Evolutionary conservation across 495 filamentous ascomycete species (phyloP).

Genomic region (Neurospora sp.): DNA sequence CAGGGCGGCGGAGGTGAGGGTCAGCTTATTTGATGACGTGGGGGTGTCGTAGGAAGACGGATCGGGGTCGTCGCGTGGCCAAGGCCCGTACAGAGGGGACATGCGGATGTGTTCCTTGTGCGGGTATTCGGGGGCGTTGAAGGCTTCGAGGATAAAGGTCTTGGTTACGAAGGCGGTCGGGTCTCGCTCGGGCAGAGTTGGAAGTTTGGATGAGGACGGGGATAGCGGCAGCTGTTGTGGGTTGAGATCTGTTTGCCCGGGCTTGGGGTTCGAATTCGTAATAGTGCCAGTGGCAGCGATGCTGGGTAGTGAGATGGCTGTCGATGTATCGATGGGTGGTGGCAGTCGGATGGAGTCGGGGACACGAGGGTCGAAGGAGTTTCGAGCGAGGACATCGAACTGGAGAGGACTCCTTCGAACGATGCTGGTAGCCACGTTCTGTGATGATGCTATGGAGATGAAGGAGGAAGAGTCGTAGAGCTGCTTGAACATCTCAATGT

Average conservation of each 20-base stretch:
- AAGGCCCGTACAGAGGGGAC: slow-evolving; percentile 34
- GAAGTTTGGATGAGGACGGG: not conserved
- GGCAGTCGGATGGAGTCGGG: not conserved
- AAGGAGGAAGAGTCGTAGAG: slow-evolving; percentile 42
- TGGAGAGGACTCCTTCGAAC: slow-evolving; percentile 18
- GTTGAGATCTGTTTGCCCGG: not conserved
- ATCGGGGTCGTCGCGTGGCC: slow-evolving; percentile 17
- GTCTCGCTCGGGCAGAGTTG: not conserved
- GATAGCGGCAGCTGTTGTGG: not conserved
- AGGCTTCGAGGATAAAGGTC: slow-evolving; percentile 29
- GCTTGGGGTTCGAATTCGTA: not conserved
- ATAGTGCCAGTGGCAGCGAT: not conserved
- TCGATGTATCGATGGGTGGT: not conserved
- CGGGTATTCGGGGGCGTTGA: slow-evolving; percentile 22
- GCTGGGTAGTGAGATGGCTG: not conserved
- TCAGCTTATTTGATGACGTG: slow-evolving; percentile 4
- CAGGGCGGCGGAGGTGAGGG: slow-evolving; percentile 26
- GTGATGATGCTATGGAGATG: slow-evolving; percentile 24
- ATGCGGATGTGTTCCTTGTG: slow-evolving; percentile 23
- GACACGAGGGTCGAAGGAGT: not conserved
- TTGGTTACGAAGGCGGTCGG: slow-evolving; percentile 3
- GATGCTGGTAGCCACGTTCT: slow-evolving; percentile 12
- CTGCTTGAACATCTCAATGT: slow-evolving; percentile 66
- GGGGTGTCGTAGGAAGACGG: not conserved
- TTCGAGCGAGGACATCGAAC: slow-evolving; percentile 10